Conservation (phyloP, 805 yeast genomes). For the Ogataea neopini region DNA sequence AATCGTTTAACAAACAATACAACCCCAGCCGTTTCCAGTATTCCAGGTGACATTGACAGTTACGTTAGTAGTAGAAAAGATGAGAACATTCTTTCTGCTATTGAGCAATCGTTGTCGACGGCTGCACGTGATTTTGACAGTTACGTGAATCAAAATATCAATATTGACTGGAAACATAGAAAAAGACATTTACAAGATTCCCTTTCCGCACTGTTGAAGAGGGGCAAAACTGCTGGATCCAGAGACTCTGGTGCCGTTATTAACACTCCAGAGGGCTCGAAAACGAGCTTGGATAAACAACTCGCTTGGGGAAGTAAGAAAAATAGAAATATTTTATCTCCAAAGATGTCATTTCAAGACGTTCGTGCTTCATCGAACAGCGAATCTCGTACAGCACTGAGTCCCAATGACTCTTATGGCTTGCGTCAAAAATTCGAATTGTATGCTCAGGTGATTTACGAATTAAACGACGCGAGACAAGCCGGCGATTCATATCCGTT, state of each 20-base stretch:
- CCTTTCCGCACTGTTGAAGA: conserved; percentile 56
- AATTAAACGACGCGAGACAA: conserved; percentile 70
- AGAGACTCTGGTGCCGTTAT: conserved; percentile 20
- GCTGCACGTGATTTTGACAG: conserved; percentile 84
- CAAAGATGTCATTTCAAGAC: conserved; percentile 33
- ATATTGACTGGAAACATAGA: conserved; percentile 82
- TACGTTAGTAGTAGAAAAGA: conserved; percentile 73
- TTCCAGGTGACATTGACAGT: conserved; percentile 51
- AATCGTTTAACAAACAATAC: conserved; percentile 14
- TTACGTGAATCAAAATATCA: conserved; percentile 68
- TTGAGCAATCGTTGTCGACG: conserved; percentile 71
- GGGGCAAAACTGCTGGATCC: conserved; percentile 22
- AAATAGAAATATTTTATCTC: conserved; percentile 30
- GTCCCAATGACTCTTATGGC: conserved; percentile 41
- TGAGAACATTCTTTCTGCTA: conserved; percentile 77
- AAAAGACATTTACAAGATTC: conserved; percentile 72
- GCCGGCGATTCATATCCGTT: conserved; percentile 53
- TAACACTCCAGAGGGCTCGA: conserved; percentile 3
- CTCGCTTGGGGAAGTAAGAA: conserved; percentile 33
- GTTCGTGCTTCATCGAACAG: conserved; percentile 20
- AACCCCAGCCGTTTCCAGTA: neutral
- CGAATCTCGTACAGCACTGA: conserved; percentile 22
- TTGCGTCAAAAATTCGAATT: conserved; percentile 61
- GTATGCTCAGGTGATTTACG: conserved; percentile 70
- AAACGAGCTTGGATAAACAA: conserved; percentile 25